phyloP scores from a whole-genome alignment of 257 asterid species.

The Fraxinus cuspidata region DNA sequence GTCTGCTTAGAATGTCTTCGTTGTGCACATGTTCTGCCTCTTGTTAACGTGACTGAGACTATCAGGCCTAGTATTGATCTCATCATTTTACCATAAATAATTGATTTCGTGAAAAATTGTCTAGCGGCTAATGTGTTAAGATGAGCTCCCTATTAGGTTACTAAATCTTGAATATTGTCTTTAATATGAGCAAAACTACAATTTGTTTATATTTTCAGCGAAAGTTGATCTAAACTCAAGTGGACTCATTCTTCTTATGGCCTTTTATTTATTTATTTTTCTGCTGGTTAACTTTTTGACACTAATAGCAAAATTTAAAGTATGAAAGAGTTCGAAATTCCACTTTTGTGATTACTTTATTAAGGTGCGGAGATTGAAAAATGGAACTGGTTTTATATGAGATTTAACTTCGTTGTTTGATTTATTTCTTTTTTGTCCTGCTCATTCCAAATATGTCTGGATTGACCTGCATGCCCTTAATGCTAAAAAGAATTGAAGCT shows the following conservation, averaged over 20 bases:
- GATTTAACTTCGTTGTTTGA: neutral
- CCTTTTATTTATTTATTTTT: too few relatives aligned
- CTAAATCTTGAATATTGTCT: neutral
- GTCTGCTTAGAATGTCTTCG: neutral
- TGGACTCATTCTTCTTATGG: neutral
- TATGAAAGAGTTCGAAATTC: neutral
- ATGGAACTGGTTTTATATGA: neutral
- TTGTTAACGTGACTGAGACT: neutral
- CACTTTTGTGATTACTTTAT: neutral
- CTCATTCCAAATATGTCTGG: neutral
- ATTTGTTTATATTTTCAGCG: neutral
- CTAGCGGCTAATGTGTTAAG: neutral
- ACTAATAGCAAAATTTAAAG: too few relatives aligned
- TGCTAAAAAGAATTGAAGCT: neutral
- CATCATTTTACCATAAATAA: neutral
- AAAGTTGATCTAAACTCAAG: neutral
- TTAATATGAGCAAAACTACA: too few relatives aligned
- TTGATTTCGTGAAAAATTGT: neutral
- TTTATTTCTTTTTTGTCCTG: neutral
- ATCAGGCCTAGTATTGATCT: neutral
- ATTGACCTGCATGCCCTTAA: neutral
- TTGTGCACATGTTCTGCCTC: neutral
- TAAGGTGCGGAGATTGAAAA: neutral
- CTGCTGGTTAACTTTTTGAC: neutral
- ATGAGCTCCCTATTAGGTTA: neutral